Evolutionary conservation across 495 filamentous ascomycete species (phyloP).

Genomic region (Lophiotrema nucula): DNA sequence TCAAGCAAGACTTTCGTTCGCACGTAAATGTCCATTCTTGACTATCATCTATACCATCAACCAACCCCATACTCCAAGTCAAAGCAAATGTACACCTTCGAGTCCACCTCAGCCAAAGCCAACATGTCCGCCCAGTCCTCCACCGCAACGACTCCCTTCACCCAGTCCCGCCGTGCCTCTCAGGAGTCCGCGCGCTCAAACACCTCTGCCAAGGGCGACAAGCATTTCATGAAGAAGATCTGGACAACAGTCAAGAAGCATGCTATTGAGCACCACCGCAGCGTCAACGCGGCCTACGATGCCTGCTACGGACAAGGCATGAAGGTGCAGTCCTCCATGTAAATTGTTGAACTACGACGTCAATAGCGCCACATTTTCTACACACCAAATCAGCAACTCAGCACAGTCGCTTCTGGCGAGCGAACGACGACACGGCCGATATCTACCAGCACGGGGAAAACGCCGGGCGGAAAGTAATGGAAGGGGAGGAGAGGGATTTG

Average conservation of each 20-base stretch:
- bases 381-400: background rate
- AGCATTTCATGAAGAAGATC: conserved; percentile 7
- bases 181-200: background rate
- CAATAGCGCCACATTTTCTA: background rate
- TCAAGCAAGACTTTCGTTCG: background rate
- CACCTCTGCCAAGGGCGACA: background rate
- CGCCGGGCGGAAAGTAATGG: background rate
- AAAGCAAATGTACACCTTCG: background rate
- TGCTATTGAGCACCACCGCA: conserved; percentile 16
- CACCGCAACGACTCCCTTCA: background rate
- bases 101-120: background rate
- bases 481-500: background rate
- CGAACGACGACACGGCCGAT: background rate
- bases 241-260: conserved; percentile 12
- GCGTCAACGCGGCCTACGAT: conserved; percentile 12
- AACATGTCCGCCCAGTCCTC: background rate
- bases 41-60: background rate
- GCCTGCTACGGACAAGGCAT: conserved; percentile 8
- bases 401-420: background rate
- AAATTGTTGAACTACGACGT: too few relatives aligned
- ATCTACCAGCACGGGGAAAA: background rate
- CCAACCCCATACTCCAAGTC: background rate
- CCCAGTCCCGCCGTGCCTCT: conserved; percentile 4
- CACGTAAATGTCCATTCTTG: background rate
- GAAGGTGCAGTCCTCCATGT: too few relatives aligned